Evolutionary conservation across 2,329 filamentous ascomycete genomes (phyloP).

Genomic region (Talaromyces sp.): DNA sequence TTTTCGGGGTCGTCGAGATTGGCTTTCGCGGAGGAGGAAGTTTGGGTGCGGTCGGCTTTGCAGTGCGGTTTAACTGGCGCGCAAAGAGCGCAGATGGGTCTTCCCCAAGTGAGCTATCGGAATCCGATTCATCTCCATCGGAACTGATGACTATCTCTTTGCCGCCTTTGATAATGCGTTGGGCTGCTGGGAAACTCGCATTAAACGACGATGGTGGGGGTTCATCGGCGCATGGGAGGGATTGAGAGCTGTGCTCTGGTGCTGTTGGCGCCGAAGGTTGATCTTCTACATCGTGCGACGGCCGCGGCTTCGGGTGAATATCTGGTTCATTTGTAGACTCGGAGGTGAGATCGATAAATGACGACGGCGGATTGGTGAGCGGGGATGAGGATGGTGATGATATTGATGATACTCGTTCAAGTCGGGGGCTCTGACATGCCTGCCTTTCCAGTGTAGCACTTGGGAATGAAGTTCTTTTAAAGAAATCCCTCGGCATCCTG

Average conservation of each 20-base stretch:
- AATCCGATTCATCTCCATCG: constrained; percentile 69
- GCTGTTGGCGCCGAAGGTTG: background rate
- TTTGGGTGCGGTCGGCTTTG: constrained; percentile 2
- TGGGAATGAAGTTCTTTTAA: constrained; percentile 42
- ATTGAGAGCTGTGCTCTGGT: constrained; percentile 6
- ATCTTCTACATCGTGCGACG: constrained; percentile 3
- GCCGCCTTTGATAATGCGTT: constrained; percentile 61
- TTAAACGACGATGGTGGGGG: constrained; percentile 20
- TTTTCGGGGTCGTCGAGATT: constrained; percentile 8
- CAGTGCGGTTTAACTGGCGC: constrained; percentile 35
- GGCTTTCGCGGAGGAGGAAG: background rate
- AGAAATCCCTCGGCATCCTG: constrained; percentile 41
- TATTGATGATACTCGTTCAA: too few relatives aligned
- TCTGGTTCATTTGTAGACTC: constrained; percentile 7
- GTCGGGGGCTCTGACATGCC: background rate
- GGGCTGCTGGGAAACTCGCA: constrained; percentile 37
- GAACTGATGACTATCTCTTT: constrained; percentile 63
- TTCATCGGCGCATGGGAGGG: constrained; percentile 22
- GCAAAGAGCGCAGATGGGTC: constrained; percentile 45
- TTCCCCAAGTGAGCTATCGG: constrained; percentile 55
- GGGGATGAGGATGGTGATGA: constrained; percentile 15
- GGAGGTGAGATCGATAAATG: constrained; percentile 29
- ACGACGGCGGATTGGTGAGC: constrained; percentile 29
- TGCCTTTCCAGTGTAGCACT: background rate
- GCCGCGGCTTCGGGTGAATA: constrained; percentile 21